Base-by-base conservation (phyloP, 2,329 filamentous ascomycete genomes). In the Epichloe coenophiala region DNA sequence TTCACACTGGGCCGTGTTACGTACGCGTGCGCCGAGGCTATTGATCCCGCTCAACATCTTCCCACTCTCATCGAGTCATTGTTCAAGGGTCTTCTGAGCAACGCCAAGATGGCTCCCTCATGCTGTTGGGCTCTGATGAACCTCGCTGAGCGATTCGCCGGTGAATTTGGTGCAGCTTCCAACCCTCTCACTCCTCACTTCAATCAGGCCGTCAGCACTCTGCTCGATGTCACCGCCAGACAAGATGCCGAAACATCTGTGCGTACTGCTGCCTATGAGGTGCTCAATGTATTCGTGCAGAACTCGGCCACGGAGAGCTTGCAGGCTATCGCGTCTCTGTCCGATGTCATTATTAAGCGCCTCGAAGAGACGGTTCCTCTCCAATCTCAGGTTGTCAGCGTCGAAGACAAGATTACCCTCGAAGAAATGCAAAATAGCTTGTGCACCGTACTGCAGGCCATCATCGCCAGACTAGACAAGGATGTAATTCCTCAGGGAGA, bases 51-150 rank as follows among this genome's bases (percentile, higher is more conserved):
- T 58, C 75, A 83, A 56, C 88, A 96, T 64, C 78, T 98, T 5
- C 86, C 89, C 56, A 81, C 85, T 19, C 75, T 98, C 55, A 91
- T 98, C 62, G 80, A 82, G 51, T 86, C 90, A 40, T 79, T 98
- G 9, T 98, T 98, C 73, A 81, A 83, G 59, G 93, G 91, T 47
- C 77, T 98, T 53, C 81, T 88, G 53, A 91, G 86, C 71, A 93
- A 86, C 65, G 85, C 89, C 53, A 96, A 95, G 79, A 98, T 98
- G 83, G 93, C 91, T 35, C 83, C 88, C 50, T 98, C 93, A 33
- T 97, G 93, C 81, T 98, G 93, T 73, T 96, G 94, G 93, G 90
- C 93, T 35, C 73, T 98, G 58, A 97, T 98, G 88, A 98, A 97
- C 71, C 73, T 98, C 64, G 91, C 93, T 11, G 93, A 98, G 65